Evolutionary conservation across 108 stramenopile species (phyloP), one percentile per base, ranked within the genome.

Genomic region (Nannochloropsis oceanica): DNA sequence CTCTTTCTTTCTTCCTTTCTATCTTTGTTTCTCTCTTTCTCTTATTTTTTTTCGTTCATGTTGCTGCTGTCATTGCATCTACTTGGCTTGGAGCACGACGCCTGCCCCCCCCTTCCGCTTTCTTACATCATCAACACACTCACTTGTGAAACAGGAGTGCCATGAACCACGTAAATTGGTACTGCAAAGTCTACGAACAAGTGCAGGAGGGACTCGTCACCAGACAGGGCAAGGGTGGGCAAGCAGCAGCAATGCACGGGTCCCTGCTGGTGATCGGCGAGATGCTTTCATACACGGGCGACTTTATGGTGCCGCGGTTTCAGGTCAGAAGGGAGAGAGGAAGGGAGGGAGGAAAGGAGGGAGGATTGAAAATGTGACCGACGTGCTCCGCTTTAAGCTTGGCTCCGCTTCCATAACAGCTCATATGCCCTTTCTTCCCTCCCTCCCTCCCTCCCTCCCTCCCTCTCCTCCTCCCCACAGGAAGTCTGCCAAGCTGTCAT

Each of bases 281-380:
- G 13, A 92, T 98, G 91, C 90, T 99, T 43, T 87, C 93, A 12
- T 92, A 94, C 83, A 91, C 96, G 13, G 90, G 93, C 13, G 93
- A 93, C n/a, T 98, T 98, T 89, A 95, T 98, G 91, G 80, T 95
- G 59, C 97, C 97, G 0, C 93, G 97, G 0, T 97, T 94, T 90
- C 59, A 73, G 59, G 59, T 73, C 5, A n/a, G 9, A 2, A 73
- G 59, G 59, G 59, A 73, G 59, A 73, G 9, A 18, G 59, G 59
- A n/a, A n/a, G 59, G 59, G 59, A n/a, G 59, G 59, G 59, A n/a
- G 59, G 7, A 22, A 34, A 34, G 34, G 34, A 34, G 34, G 5
- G 34, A 34, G 34, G 34, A 5, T 34, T 34, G 34, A 34, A 34
- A 34, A 34, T 34, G 34, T 34, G 34, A 34, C 34, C 34, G 5